Base-by-base conservation (phyloP, 805 yeast species). In the Candida krabiensis region DNA sequence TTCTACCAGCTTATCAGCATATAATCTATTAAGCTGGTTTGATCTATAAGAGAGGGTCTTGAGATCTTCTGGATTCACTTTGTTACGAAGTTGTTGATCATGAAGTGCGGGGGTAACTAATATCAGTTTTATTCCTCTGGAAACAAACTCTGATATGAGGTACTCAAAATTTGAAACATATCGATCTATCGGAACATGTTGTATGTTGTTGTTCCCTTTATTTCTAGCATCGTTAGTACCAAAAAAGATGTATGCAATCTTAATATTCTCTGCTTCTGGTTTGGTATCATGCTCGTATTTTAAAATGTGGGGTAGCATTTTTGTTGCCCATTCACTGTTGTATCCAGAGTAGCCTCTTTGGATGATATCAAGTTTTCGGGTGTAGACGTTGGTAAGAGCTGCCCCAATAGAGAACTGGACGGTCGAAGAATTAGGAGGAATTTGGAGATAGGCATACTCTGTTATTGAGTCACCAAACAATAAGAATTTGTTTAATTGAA, bases 321-420 rank as follows among this genome's bases (percentile, higher is more conserved):
- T 60, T 8, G 67, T 52, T 0, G 77, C 88, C 63, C 80, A 80
- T 24, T 77, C 73, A 0, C 89, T 63, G 49, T 73, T 86, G 64
- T 86, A 89, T 0, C 97, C 96, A 1, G 79, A 56, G 52, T 66
- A 86, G 0, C 97, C 97, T 41, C 96, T 67, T 28, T 76, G 80
- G 1, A 88, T 53, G 2, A 90, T 66, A 47, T 86, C 91, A 31
- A 86, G 49, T 53, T 70, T 75, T 30, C 96, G 70, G 2, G 69
- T 60, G 55, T 86, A 85, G n/a, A 37, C 55, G 33, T 55, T 47
- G 9, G 53, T 37, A 5, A 63, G 46, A 2, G 58, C 62, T 2
- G 64, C 52, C 9, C 66, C 67, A 0, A 63, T 35, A 1, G 58
- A 44, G 41, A 59, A 63, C 17, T 55, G 55, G n/a, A 38, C 9